Evolutionary conservation across 208 protist genomes (phyloP).

Genomic region (Naegleria lovaniensis): DNA sequence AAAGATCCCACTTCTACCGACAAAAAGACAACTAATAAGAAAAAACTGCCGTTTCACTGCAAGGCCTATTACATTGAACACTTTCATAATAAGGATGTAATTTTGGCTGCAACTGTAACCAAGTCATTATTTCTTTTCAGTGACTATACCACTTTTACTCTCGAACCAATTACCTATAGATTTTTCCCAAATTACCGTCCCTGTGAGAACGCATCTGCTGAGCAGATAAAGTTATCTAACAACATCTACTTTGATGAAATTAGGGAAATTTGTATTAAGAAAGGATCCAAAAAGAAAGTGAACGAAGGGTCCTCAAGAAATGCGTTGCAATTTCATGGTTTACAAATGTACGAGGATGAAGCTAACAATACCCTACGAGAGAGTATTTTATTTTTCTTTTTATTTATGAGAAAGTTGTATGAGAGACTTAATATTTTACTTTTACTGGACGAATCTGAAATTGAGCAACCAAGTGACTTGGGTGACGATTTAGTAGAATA

Average conservation of each 20-base stretch:
- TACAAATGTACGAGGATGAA: not conserved
- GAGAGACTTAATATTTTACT: slow-evolving; percentile 5
- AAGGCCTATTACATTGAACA: slow-evolving; percentile 1
- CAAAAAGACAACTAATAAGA: not conserved
- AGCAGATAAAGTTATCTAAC: not conserved
- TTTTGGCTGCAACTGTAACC: not conserved
- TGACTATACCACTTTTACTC: not conserved
- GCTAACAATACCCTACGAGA: not conserved
- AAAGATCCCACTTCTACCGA: not conserved
- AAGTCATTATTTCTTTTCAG: slow-evolving; percentile 9
- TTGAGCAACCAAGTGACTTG: not conserved
- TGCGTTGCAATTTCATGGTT: not conserved
- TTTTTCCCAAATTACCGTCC: slow-evolving; percentile 18
- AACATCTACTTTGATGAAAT: slow-evolving; percentile 13
- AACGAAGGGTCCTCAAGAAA: not conserved
- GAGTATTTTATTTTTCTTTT: not conserved
- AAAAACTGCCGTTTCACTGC: not conserved
- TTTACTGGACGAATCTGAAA: not conserved
- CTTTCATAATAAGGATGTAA: not conserved
- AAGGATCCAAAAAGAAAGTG: not conserved
- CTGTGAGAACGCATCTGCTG: too few species aligned
- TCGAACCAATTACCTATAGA: slow-evolving; percentile 15
- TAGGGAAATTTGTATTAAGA: not conserved
- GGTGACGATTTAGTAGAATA: not conserved
- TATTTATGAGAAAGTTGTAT: not conserved